A percentile compares a stretch with the other conserved stretches of the same genome.
Conservation (phyloP, 2,329 filamentous ascomycete species). For the Colletotrichum sp. region DNA sequence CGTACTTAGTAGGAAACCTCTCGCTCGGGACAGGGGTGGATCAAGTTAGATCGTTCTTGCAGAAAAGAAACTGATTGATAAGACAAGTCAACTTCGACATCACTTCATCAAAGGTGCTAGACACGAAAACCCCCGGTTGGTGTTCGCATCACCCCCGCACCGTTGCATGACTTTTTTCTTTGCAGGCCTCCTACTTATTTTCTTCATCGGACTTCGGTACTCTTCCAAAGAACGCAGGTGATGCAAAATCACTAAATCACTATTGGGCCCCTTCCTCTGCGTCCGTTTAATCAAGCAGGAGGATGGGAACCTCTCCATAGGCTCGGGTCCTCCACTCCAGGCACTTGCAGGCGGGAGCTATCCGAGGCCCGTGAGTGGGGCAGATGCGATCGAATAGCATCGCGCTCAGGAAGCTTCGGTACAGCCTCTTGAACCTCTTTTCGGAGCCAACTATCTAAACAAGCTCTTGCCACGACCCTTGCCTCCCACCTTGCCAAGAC, state of each 20-base stretch:
- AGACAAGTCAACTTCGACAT: not conserved
- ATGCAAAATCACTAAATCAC: not conserved
- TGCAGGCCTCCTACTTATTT: not conserved
- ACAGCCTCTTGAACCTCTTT: not conserved
- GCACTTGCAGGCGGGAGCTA: not conserved
- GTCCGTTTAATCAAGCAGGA: not conserved
- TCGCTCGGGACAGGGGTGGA: not conserved
- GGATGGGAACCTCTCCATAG: not conserved
- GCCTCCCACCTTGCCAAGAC: constrained; percentile 6
- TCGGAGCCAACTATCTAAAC: not conserved
- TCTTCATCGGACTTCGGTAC: not conserved
- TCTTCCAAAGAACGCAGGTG: not conserved
- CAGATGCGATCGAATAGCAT: constrained; percentile 11
- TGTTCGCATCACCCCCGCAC: constrained; percentile 8
- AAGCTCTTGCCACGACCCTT: not conserved
- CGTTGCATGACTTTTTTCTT: not conserved
- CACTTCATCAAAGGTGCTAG: not conserved
- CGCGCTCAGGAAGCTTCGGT: not conserved
- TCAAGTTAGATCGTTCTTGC: not conserved
- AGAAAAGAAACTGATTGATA: not conserved
- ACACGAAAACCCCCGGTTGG: not conserved
- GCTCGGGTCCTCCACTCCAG: not conserved
- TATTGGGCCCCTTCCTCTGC: not conserved
- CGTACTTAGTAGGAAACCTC: not conserved
- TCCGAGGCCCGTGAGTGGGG: not conserved